These are phyloP conservation scores for Lichtheimia ramosa DNA, from an alignment of 371 early-diverging fungal genomes.

Conservation along the genomic window DNA sequence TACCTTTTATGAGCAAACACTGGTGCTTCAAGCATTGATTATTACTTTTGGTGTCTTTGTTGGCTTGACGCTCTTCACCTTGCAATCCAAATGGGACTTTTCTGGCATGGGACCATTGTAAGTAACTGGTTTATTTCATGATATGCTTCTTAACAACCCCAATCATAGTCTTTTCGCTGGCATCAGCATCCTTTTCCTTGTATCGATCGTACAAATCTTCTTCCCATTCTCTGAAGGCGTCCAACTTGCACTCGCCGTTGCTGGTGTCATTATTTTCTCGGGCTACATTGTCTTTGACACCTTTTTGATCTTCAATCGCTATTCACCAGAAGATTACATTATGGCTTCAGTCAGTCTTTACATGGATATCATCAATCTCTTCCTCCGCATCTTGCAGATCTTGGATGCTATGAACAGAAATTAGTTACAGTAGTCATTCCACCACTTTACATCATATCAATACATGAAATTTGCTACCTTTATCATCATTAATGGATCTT, in stretches of 20 bases:
- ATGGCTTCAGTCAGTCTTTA: slow-evolving; percentile 76
- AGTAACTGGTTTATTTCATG: slow-evolving; percentile 13
- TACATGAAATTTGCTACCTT: too few relatives aligned
- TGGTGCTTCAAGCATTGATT: slow-evolving; percentile 75
- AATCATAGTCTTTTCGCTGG: slow-evolving; percentile 55
- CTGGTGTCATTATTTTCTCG: slow-evolving; percentile 68
- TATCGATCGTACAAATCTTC: slow-evolving; percentile 68
- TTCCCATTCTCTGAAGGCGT: slow-evolving; percentile 66
- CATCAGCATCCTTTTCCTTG: slow-evolving; percentile 60
- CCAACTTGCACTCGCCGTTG: slow-evolving; percentile 65
- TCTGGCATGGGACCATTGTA: slow-evolving; percentile 64
- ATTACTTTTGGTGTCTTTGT: slow-evolving; percentile 76
- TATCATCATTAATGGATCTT: too few relatives aligned
- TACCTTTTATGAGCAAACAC: slow-evolving; percentile 49
- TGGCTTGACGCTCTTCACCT: slow-evolving; percentile 73
- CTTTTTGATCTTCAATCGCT: slow-evolving; percentile 63
- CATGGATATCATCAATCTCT: slow-evolving; percentile 81
- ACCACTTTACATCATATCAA: too few relatives aligned
- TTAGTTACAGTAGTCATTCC: slow-evolving; percentile 2
- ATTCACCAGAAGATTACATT: slow-evolving; percentile 80
- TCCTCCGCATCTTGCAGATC: slow-evolving; percentile 70
- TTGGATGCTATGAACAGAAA: slow-evolving; percentile 36
- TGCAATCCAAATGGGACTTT: slow-evolving; percentile 77
- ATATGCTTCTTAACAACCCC: too few relatives aligned
- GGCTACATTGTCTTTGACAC: slow-evolving; percentile 78